phyloP scores from a whole-genome alignment of 441 rosid species.

The Erodium moschatum region DNA sequence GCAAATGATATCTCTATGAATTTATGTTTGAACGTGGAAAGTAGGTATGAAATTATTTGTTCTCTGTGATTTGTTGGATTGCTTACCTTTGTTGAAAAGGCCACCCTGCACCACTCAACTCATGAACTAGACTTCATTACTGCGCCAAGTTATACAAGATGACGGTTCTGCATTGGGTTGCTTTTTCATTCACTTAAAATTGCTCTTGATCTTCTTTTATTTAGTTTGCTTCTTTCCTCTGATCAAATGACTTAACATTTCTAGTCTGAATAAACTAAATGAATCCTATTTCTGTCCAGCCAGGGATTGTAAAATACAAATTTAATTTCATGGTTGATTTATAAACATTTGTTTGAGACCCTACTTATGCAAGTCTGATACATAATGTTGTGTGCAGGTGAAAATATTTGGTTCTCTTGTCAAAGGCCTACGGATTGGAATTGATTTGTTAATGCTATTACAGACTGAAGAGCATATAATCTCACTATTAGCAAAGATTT shows the following conservation, averaged over 20 bases:
- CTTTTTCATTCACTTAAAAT: not conserved
- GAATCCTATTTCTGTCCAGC: not conserved
- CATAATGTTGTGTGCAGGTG: constrained; percentile 38
- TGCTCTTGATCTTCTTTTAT: not conserved
- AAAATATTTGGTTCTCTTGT: constrained; percentile 73
- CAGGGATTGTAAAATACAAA: not conserved
- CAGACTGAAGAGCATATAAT: constrained; percentile 45
- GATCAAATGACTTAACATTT: not conserved
- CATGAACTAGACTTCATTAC: not conserved
- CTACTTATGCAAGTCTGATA: not conserved
- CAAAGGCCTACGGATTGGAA: constrained; percentile 71
- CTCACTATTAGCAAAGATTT: constrained; percentile 38
- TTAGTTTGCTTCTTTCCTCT: not conserved
- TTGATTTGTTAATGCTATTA: constrained; percentile 55
- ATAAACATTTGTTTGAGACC: not conserved
- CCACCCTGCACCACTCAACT: not conserved
- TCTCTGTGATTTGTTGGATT: not conserved
- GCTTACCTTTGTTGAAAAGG: not conserved
- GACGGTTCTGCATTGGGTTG: not conserved
- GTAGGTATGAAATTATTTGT: not conserved
- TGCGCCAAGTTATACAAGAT: not conserved
- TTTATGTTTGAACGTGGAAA: not conserved
- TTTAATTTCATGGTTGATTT: not conserved
- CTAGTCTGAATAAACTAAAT: not conserved
- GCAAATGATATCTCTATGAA: not conserved